These are phyloP conservation scores for Solanum chilense DNA, from an alignment of 257 asterid genomes.

Conservation along the genomic window DNA sequence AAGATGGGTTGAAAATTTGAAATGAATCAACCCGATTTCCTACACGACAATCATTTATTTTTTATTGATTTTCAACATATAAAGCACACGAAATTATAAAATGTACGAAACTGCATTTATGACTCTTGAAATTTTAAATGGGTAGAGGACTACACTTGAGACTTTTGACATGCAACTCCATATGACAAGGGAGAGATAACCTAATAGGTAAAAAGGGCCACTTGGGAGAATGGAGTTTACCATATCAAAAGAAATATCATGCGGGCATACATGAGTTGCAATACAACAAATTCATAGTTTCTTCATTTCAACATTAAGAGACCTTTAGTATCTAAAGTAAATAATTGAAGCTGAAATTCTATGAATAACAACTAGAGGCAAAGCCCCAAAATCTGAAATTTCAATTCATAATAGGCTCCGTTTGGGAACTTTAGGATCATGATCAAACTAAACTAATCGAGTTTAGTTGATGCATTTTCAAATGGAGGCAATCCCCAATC, in stretches of 20 bases:
- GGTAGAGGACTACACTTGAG: not conserved
- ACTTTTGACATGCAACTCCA: not conserved
- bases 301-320: not conserved
- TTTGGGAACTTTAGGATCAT: not conserved
- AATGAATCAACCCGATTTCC: not conserved
- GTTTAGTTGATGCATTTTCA: slow-evolving; percentile 23
- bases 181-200: not conserved
- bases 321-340: not conserved
- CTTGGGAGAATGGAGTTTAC: not conserved
- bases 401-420: not conserved
- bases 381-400: not conserved
- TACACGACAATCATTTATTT: not conserved
- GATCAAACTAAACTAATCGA: not conserved
- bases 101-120: not conserved
- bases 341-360: not conserved
- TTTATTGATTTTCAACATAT: not conserved
- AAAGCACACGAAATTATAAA: not conserved
- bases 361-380: not conserved
- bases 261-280: not conserved
- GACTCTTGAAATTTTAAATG: not conserved
- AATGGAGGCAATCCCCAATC: slow-evolving; percentile 88
- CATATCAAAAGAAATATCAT: not conserved
- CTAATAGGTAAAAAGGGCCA: not conserved
- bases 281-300: not conserved
- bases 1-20: not conserved